Base-by-base conservation (phyloP, 768 basidiomycete genomes). In the Kwoniella sp. region DNA sequence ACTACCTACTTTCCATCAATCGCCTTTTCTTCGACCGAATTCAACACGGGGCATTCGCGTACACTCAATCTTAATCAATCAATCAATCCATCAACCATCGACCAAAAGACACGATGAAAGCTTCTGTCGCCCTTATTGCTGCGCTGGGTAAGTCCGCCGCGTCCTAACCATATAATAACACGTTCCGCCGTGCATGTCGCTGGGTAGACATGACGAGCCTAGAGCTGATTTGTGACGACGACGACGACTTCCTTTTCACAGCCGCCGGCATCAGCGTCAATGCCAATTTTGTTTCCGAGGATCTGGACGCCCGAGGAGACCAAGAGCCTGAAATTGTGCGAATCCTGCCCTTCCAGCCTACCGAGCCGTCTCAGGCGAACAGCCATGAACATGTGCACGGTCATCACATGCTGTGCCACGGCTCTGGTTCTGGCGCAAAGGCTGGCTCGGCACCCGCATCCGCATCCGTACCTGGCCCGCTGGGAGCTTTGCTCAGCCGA, bases 71-170 rank as follows among this genome's bases (percentile, higher is more conserved):
- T 37, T 13, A 37, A 13, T 37, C 34, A 37, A n/a, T n/a, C n/a
- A 45, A 20, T 45, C 41, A 45, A 45, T 45, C 20, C 41, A 25
- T 50, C 55, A 30, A 55, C 28, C 34, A 23, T 15, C 37, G 17
- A 11, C 15, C 29, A 37, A 58, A 11, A 38, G 5, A 29, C 25
- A 68, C 22, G 8, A 74, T 75, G 73, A 72, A 70, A 55, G 26
- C 70, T 11, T 66, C 71, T 23, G 30, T 72, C 25, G 50, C 67
- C 11, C 23, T 69, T 15, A 52, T 70, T 2, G 67, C 66, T 52
- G 67, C 67, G 31, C 64, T 75, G 48, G 73, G 73, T 75, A 29
- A 70, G 73, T 69, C 28, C 1, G 9, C 11, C 58, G 20, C 20
- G 22, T 11, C 9, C 13, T 25, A 22, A 20, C 37, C 37, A 11